Base-by-base conservation (phyloP, 345 rosid species). In the Euclidium syriacum region DNA sequence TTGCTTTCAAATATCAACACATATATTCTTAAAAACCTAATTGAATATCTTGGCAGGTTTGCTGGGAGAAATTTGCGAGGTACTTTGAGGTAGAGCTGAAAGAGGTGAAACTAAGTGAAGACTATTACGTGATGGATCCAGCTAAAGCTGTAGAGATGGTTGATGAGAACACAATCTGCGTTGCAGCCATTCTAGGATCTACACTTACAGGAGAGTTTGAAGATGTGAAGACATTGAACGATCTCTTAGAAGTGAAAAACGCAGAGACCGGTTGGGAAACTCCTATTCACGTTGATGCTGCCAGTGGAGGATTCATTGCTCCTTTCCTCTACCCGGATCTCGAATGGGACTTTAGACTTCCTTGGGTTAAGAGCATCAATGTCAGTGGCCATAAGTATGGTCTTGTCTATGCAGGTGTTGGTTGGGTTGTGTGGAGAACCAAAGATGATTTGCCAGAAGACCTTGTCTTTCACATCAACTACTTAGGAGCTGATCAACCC, bases 21-120 rank as follows among this genome's bases (percentile, higher is more conserved):
- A 4, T 12, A n/a, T 39, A n/a, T n/a, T n/a, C 43, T 62, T 35
- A 6, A 2, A 0, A 17, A 10, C 22, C 22, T 23, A 24, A 16
- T 35, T 19, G 35, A 12, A 17, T 60, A 39, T 50, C 10, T 14
- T 4, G n/a, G 1, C 59, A 86, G 87, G 95, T 86, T 2, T 87
- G 91, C 65, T 87, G 91, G 95, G 88, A 87, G 81, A 85, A 85
- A 52, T 87, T 87, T 58, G 91, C 95, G 0, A 83, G 95, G 78
- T 87, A 87, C 64, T 85, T 87, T 64, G 95, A 87, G 75, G 95
- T 87, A 9, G 95, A 85, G 52, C 71, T 86, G 23, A 86, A 84
- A 71, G 95, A 86, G 55, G 90, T 84, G 73, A 86, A 84, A 62
- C 78, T 86, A 29, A 75, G 48, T n/a, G 88, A 87, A 44, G 87